These are phyloP conservation scores for Lenwebbia sp. DNA, from an alignment of 345 rosid genomes.

Conservation along the genomic window DNA sequence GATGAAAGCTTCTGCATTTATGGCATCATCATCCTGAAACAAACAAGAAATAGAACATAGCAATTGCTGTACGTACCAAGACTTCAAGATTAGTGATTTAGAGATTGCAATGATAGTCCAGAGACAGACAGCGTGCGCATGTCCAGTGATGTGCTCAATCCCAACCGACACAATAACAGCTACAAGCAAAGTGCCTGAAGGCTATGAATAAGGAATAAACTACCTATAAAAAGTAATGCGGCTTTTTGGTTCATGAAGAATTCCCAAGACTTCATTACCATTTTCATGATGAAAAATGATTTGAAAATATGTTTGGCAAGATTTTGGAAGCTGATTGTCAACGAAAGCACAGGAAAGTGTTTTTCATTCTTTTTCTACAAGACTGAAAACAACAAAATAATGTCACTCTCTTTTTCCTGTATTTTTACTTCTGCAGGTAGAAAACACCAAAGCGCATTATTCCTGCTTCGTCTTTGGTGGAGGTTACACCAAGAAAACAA, in stretches of 20 bases:
- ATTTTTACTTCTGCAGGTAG: not conserved
- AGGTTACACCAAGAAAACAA: not conserved
- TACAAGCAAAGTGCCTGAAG: not conserved
- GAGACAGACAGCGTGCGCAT: not conserved
- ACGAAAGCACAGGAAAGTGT: not conserved
- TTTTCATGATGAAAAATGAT: not conserved
- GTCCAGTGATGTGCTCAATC: not conserved
- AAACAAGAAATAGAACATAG: not conserved
- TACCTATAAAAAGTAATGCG: not conserved
- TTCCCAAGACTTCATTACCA: not conserved
- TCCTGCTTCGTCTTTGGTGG: not conserved
- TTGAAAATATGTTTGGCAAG: not conserved
- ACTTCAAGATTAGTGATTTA: not conserved
- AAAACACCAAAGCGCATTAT: too few species aligned
- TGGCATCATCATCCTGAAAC: conserved; percentile 96
- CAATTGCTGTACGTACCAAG: not conserved
- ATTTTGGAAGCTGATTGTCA: not conserved
- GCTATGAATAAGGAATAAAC: not conserved
- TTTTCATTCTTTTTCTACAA: not conserved
- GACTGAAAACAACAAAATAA: not conserved
- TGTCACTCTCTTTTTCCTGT: not conserved
- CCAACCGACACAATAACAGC: not conserved
- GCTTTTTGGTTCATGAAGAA: not conserved
- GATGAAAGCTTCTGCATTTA: conserved; percentile 89
- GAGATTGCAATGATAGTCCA: not conserved